Conservation (phyloP, 1,284 basidiomycete species). For the Melampsora larici-populina region DNA sequence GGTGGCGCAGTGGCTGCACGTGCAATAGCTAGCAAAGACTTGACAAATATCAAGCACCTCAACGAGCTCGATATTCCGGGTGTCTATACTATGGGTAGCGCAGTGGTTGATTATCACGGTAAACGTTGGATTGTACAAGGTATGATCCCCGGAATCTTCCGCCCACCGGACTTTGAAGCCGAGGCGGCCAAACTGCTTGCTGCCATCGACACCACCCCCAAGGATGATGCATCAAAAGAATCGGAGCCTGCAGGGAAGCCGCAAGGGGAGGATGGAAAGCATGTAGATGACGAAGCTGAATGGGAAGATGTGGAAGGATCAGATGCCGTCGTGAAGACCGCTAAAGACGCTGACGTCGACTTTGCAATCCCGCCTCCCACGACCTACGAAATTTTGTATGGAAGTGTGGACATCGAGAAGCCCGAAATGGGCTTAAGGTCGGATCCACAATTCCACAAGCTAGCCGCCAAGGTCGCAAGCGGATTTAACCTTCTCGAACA, state of each 20-base stretch:
- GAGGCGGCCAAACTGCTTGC: slow-evolving; percentile 48
- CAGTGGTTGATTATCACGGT: slow-evolving; percentile 61
- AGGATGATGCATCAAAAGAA: slow-evolving; percentile 1
- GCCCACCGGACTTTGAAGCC: slow-evolving; percentile 49
- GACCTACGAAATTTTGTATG: slow-evolving; percentile 60
- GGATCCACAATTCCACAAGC: slow-evolving; percentile 58
- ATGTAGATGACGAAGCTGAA: slow-evolving; percentile 47
- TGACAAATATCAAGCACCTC: slow-evolving; percentile 59
- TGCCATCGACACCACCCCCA: slow-evolving; percentile 37
- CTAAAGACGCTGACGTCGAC: slow-evolving; percentile 58
- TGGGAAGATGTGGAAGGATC: slow-evolving; percentile 60
- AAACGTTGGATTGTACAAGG: slow-evolving; percentile 63
- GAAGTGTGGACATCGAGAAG: slow-evolving; percentile 59
- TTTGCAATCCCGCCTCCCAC: slow-evolving; percentile 52
- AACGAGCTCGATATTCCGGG: slow-evolving; percentile 57
- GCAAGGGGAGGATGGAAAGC: slow-evolving; percentile 12
- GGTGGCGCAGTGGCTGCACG: slow-evolving; percentile 62
- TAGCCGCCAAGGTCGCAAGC: slow-evolving; percentile 59
- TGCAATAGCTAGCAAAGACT: slow-evolving; percentile 61
- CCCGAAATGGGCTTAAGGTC: slow-evolving; percentile 55
- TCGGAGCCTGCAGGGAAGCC: slow-evolving; percentile 40
- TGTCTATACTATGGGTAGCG: slow-evolving; percentile 53
- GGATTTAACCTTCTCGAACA: slow-evolving; percentile 59
- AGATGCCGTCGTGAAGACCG: slow-evolving; percentile 72
- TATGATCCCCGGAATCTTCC: slow-evolving; percentile 61